A percentile compares a stretch with the other conserved stretches of the same genome.
Evolutionary conservation across 1,139 yeast genomes (phyloP).

Genomic region (Pichia sp.): DNA sequence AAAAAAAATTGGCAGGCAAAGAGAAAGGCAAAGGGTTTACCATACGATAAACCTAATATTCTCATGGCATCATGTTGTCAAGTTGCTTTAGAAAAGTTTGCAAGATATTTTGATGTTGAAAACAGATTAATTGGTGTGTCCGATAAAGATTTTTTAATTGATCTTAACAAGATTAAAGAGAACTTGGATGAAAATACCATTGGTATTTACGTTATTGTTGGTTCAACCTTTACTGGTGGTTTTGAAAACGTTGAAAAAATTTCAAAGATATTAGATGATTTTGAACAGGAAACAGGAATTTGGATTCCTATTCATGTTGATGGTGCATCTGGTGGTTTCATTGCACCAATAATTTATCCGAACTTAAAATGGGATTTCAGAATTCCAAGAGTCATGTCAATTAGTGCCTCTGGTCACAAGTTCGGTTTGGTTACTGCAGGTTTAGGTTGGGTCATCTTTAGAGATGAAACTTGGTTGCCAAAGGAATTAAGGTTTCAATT

Average conservation of each 20-base stretch:
- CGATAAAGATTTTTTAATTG: conserved; percentile 58
- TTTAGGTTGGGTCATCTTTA: conserved; percentile 89
- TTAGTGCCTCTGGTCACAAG: conserved; percentile 92
- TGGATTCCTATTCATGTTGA: conserved; percentile 83
- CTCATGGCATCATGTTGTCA: conserved; percentile 94
- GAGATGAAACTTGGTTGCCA: conserved; percentile 57
- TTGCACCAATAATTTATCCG: conserved; percentile 79
- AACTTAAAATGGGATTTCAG: conserved; percentile 78
- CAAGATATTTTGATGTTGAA: conserved; percentile 89
- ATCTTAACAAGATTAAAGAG: conserved; percentile 50
- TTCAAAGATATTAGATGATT: conserved; percentile 54
- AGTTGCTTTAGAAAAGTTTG: conserved; percentile 91
- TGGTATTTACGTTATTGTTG: conserved; percentile 83
- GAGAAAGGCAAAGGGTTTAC: conserved; percentile 53
- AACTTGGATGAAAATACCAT: conserved; percentile 84
- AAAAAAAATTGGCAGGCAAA: conserved; percentile 80
- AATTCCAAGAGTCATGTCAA: conserved; percentile 68
- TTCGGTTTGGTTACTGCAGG: conserved; percentile 89
- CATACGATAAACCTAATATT: conserved; percentile 67
- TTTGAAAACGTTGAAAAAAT: conserved; percentile 71
- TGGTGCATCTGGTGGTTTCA: conserved; percentile 88
- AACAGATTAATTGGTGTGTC: conserved; percentile 66
- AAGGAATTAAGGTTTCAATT: conserved; percentile 66
- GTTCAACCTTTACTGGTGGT: conserved; percentile 90
- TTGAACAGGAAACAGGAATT: conserved; percentile 60